Base-by-base conservation (phyloP, 208 protist species). In the Leishmania major region DNA sequence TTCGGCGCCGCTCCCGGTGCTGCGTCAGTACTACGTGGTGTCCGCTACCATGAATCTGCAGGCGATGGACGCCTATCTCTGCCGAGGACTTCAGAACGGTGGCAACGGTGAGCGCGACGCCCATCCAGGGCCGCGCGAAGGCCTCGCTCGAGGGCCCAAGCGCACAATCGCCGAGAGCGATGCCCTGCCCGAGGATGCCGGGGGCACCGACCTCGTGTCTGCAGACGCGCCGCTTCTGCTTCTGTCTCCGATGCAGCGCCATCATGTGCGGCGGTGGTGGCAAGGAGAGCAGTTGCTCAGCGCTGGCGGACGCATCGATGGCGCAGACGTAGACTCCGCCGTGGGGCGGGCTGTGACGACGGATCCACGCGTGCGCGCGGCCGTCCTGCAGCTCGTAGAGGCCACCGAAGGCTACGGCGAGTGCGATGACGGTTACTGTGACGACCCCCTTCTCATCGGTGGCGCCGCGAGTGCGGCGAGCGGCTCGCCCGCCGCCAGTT, bases 11-110 rank as follows among this genome's bases (percentile, higher is more conserved):
- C 37, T 64, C 1, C 74, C 66, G 55, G 43, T 47, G 22, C 84
- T 88, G 22, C 88, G 91, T 19, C 91, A 93, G 67, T 85, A 93
- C 53, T 84, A 91, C 15, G 85, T 97, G n/a, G 90, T 97, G 88
- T 97, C 94, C 35, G 93, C 91, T 1, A 96, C 93, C 1, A 85
- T 96, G 77, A 60, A 85, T 17, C 70, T 88, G 22, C 71, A 82
- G 25, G 83, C 88, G 5, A 93, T 95, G 91, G 69, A 87, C 35
- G 70, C 66, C 10, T 91, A 92, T 79, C 80, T 95, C 35, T 66
- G 76, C 60, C 77, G 64, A 35, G 67, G 77, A 1, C 60, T 80
- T n/a, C 40, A 47, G 31, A n/a, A 37, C 55, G 51, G 28, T 19
- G 31, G 11, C 25, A 19, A 28, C 31, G 66, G 37, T 53, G 62